Conservation (phyloP, 2,329 filamentous ascomycete species). For the Talaromyces sp. region DNA sequence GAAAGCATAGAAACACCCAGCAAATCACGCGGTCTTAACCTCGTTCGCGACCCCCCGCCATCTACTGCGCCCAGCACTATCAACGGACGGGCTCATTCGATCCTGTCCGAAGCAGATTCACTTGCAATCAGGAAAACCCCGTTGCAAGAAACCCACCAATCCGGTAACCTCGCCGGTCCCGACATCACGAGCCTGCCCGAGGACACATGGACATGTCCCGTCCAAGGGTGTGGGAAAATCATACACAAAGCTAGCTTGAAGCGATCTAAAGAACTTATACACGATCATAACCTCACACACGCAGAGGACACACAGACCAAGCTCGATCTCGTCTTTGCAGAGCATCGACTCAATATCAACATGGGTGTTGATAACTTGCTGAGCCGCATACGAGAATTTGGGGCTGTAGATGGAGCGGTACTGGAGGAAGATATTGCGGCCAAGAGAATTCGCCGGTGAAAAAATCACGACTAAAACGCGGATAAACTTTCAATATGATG, state of each 20-base stretch:
- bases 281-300: slow-evolving; percentile 28
- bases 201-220: slow-evolving; percentile 30
- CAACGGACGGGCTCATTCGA: slow-evolving; percentile 24
- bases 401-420: slow-evolving; percentile 15
- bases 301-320: slow-evolving; percentile 31
- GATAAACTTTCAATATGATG: background rate
- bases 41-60: slow-evolving; percentile 27
- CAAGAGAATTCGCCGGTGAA: slow-evolving; percentile 13
- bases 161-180: slow-evolving; percentile 14
- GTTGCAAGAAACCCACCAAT: slow-evolving; percentile 23
- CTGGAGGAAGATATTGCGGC: slow-evolving; percentile 13
- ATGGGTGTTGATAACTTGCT: slow-evolving; percentile 28
- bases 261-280: slow-evolving; percentile 25
- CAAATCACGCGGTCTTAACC: slow-evolving; percentile 24
- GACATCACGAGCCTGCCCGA: slow-evolving; percentile 14
- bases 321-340: slow-evolving; percentile 29
- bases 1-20: slow-evolving; percentile 28
- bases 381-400: slow-evolving; percentile 25
- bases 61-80: slow-evolving; percentile 20
- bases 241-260: slow-evolving; percentile 27
- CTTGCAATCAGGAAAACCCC: slow-evolving; percentile 20
- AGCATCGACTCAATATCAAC: slow-evolving; percentile 28
- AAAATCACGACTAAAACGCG: background rate
- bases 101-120: slow-evolving; percentile 22
- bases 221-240: slow-evolving; percentile 26